Base-by-base conservation (phyloP, 2,329 filamentous ascomycete genomes). In the Fusarium circinatum region DNA sequence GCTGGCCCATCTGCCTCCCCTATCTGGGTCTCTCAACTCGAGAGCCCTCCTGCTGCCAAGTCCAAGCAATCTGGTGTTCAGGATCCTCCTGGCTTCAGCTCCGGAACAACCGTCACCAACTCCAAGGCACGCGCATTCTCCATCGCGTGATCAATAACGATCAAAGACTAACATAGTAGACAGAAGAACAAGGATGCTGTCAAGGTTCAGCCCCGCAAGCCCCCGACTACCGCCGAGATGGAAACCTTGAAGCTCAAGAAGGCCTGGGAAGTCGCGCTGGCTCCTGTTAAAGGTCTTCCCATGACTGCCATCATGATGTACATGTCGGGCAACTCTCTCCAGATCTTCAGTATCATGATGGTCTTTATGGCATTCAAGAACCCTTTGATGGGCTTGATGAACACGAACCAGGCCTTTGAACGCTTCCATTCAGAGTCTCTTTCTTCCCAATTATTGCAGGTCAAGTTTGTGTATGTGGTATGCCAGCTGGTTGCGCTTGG, bases 231-330 rank as follows among this genome's bases (percentile, higher is more conserved):
- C 75, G 93, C 93, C 78, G 95, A 98, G 84, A 98, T 95, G 88
- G 96, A 98, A 82, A 95, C 93, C 28, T 87, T 99, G 73, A 98
- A 98, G 87, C 86, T 99, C 78, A 99, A 99, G 85, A 99, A 99
- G 83, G 96, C 96, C 1, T 99, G 96, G 96, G 96, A 99, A 84
- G 90, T 99, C 49, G 96, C 96, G 47, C 90, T 99, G 54, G 96
- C 93, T 5, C 96, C 96, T 2, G 92, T 96, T 71, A 99, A 99
- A 86, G 92, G 93, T 81, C 88, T 99, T 52, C 96, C 96, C 66
- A 99, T 99, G 96, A 98, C 97, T 65, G 95, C 92, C 73, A 96
- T 99, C 82, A 98, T 98, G 92, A 98, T 98, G 95, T 99, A 99
- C 89, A 99, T 99, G 96, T 97, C 96, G 38, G 96, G 96, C 79